Evolutionary conservation across 352 stramenopile species (phyloP).

Genomic region (Phytophthora uliginosa): DNA sequence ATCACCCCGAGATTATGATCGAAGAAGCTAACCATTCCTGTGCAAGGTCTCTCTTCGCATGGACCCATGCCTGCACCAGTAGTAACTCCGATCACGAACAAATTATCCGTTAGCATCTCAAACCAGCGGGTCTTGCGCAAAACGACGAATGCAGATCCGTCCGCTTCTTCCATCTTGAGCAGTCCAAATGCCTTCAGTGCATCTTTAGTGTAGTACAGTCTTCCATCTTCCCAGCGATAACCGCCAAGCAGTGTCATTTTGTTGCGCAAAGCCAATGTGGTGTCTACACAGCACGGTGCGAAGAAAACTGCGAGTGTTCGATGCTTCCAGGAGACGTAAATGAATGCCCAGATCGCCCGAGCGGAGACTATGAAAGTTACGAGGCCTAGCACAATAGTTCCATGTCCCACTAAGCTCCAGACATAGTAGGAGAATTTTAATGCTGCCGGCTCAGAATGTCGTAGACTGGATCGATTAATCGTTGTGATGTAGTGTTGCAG

Average conservation of each 20-base stretch:
- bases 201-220: slow-evolving; percentile 21
- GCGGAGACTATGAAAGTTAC: slow-evolving; percentile 23
- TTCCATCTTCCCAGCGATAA: slow-evolving; percentile 17
- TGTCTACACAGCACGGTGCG: slow-evolving; percentile 27
- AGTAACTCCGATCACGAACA: slow-evolving; percentile 3
- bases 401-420: slow-evolving; percentile 30
- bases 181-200: slow-evolving; percentile 33
- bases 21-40: slow-evolving; percentile 4
- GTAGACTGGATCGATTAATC: slow-evolving; percentile 13
- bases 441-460: slow-evolving; percentile 4
- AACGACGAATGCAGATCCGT: slow-evolving; percentile 8
- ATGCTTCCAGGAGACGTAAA: slow-evolving; percentile 16
- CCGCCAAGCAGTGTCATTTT: slow-evolving; percentile 23
- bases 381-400: slow-evolving; percentile 17
- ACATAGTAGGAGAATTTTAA: slow-evolving; percentile 27
- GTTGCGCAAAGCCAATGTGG: slow-evolving; percentile 9
- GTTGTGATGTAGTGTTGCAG: slow-evolving; percentile 5
- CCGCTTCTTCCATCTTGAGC: slow-evolving; percentile 19
- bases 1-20: not conserved
- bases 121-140: slow-evolving; percentile 20
- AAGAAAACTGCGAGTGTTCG: slow-evolving; percentile 11
- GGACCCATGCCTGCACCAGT: not conserved
- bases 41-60: not conserved
- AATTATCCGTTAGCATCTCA: not conserved
- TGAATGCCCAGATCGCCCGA: slow-evolving; percentile 20